Conservation (phyloP, 169 alveolate genomes). For the Cryptosporidium canis region DNA sequence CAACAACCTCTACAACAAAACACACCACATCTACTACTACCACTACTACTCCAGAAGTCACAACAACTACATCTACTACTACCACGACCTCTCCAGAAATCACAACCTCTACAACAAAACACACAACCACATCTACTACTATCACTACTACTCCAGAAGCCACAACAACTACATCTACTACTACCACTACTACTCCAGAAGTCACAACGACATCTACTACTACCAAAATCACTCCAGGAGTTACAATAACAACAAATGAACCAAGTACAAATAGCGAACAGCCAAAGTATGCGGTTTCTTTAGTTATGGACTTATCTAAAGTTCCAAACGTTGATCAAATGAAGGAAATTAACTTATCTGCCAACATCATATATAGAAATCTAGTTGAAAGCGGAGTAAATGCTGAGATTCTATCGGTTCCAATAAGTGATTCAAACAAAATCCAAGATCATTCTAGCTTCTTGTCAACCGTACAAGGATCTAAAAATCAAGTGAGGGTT, state of each 20-base stretch:
- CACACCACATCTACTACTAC: background rate
- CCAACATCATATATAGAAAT: slow-evolving; percentile 56
- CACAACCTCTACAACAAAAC: background rate
- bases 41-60: background rate
- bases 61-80: background rate
- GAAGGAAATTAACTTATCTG: slow-evolving; percentile 61
- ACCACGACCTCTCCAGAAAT: background rate
- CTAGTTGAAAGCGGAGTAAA: slow-evolving; percentile 40
- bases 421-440: background rate
- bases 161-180: background rate
- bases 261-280: background rate
- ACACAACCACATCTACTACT: slow-evolving; percentile 5
- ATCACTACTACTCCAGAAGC: background rate
- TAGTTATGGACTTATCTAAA: slow-evolving; percentile 65
- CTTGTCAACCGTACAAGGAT: slow-evolving; percentile 12
- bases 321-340: slow-evolving; percentile 56
- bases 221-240: background rate
- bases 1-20: background rate
- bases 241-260: background rate
- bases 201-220: background rate
- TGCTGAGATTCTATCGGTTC: slow-evolving; percentile 49
- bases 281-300: slow-evolving; percentile 62
- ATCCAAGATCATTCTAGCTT: slow-evolving; percentile 11
- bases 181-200: background rate
- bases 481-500: background rate